Conservation (phyloP, 192 early-diverging fungal genomes). For the Chytriomyces confervae region DNA sequence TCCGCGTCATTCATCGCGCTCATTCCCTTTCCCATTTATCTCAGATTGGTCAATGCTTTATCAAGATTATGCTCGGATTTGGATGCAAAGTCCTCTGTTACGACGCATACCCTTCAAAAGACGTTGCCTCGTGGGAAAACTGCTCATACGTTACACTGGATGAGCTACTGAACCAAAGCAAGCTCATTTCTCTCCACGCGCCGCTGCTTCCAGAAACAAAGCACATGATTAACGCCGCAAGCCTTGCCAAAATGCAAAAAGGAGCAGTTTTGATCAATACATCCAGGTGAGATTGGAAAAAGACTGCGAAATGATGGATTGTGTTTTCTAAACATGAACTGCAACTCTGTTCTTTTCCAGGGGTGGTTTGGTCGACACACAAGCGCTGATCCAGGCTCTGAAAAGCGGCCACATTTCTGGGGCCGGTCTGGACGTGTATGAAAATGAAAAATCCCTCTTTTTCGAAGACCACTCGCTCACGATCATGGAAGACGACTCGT, state of each 20-base stretch:
- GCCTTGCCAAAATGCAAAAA: slow-evolving; percentile 48
- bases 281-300: slow-evolving; percentile 8
- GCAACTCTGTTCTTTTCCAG: not conserved
- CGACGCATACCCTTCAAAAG: slow-evolving; percentile 50
- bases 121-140: slow-evolving; percentile 34
- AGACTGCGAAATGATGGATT: no score
- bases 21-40: slow-evolving; percentile 43
- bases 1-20: slow-evolving; percentile 12
- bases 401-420: slow-evolving; percentile 51
- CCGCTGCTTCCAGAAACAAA: slow-evolving; percentile 52
- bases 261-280: slow-evolving; percentile 59
- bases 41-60: slow-evolving; percentile 55
- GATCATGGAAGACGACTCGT: slow-evolving; percentile 48
- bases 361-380: slow-evolving; percentile 52
- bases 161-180: slow-evolving; percentile 39
- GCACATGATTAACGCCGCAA: slow-evolving; percentile 50
- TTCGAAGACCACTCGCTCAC: slow-evolving; percentile 46
- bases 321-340: no score
- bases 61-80: slow-evolving; percentile 56
- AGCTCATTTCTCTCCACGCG: slow-evolving; percentile 55
- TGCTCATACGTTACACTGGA: slow-evolving; percentile 48
- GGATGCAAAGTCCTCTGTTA: slow-evolving; percentile 55
- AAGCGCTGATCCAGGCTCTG: slow-evolving; percentile 45
- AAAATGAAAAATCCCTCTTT: slow-evolving; percentile 53
- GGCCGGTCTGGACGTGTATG: slow-evolving; percentile 62